Evolutionary conservation across 139 green algal genomes (phyloP), one percentile per base, ranked within the genome.

Genomic region (Chlorella sp.): DNA sequence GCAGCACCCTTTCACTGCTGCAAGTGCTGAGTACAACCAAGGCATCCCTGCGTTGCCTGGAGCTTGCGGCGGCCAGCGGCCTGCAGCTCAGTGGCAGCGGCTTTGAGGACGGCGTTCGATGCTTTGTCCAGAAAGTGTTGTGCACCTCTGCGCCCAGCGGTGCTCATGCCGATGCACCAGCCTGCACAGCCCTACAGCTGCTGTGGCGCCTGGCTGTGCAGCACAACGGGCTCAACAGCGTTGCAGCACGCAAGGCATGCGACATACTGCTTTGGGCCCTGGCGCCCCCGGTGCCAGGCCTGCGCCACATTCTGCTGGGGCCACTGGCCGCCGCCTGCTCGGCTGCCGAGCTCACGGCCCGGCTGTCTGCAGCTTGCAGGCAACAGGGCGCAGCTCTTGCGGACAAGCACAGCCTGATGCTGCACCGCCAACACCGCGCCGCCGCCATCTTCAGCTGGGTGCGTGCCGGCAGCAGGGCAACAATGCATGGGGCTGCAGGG

Each of bases 241-340:
- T 17, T 4, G 34, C 67, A 47, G 67, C 67, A 28, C 67, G 67
- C 67, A 73, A 47, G 17, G 67, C 67, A 23, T 47, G 67, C 32
- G 67, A 73, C 67, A 73, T 73, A 32, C 67, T 73, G 67, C 67
- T 73, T 15, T 73, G 67, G 67, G 21, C 16, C 15, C 67, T 73
- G 67, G 7, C 67, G 13, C 11, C 32, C 17, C 32, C 67, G 0
- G 11, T 47, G 32, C 67, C 67, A 2, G 67, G 21, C 30, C 67
- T 73, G 15, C 4, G 3, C 15, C 4, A 17, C 15, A 4, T 28
- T 15, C 32, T 73, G 67, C 32, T 28, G 67, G 15, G 4, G 7
- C 67, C 44, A 11, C 30, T 34, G 9, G 67, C 32, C 6, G 32
- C 21, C 17, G 32, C 18, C 6, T 73, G 32, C 67, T 47, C 67